Percentiles rank a stretch among this genome's conserved stretches.
These are phyloP conservation scores for Zalerion maritima DNA, from an alignment of 495 filamentous ascomycete genomes.

Conservation along the genomic window DNA sequence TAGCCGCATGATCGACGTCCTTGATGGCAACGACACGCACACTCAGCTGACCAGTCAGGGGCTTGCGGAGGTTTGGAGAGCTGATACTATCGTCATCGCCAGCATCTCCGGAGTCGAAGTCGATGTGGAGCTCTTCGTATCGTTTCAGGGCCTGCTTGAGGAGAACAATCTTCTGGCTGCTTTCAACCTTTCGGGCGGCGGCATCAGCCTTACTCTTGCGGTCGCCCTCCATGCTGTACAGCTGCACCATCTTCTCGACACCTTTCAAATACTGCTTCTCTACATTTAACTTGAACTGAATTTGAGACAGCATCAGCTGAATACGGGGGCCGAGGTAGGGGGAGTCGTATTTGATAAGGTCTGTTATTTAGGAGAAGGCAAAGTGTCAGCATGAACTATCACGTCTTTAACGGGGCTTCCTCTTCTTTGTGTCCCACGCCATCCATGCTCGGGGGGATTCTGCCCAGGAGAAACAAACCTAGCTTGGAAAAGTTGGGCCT, in stretches of 20 bases:
- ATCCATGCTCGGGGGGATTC: no score
- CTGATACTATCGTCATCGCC: constrained; percentile 95
- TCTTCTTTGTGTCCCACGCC: no score
- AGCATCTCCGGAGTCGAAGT: constrained; percentile 70
- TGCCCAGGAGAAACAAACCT: constrained; percentile 63
- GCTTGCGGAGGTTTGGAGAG: constrained; percentile 84
- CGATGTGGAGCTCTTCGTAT: constrained; percentile 95
- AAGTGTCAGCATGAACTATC: constrained; percentile 6
- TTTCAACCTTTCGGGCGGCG: constrained; percentile 76
- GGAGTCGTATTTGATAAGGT: constrained; percentile 98
- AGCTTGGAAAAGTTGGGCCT: constrained; percentile 91
- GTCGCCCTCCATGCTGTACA: constrained; percentile 97
- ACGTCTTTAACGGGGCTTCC: no score
- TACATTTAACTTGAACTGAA: constrained; percentile 97
- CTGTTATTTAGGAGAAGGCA: no score
- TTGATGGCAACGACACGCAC: constrained; percentile 77
- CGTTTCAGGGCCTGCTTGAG: constrained; percentile 89
- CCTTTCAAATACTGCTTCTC: constrained; percentile 99
- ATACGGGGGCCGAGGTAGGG: constrained; percentile 91
- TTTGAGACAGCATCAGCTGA: constrained; percentile 95
- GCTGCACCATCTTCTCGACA: constrained; percentile 97
- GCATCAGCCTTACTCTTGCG: constrained; percentile 89
- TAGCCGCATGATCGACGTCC: constrained; percentile 88
- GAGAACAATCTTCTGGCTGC: constrained; percentile 93
- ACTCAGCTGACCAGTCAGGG: constrained; percentile 74